Conservation (phyloP, 2,329 filamentous ascomycete genomes). For the Cryoendolithus antarcticus region DNA sequence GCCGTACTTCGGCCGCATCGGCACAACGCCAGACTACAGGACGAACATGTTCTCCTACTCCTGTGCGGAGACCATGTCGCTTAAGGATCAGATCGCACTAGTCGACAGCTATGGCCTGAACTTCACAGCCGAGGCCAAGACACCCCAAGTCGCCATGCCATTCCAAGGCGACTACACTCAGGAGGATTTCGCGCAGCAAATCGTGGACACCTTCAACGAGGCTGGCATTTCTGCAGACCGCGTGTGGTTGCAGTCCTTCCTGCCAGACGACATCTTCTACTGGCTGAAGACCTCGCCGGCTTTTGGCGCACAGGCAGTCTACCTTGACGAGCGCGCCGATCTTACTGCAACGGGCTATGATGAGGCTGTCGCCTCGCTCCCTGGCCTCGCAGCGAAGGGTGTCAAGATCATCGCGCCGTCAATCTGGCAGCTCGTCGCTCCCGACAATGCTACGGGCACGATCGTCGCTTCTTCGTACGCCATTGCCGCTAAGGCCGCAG, state of each 20-base stretch:
- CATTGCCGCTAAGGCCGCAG: conserved; percentile 44
- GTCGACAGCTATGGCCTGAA: conserved; percentile 39
- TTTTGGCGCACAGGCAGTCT: conserved; percentile 51
- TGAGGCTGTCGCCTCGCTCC: conserved; percentile 45
- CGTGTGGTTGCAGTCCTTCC: conserved; percentile 54
- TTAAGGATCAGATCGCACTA: conserved; percentile 50
- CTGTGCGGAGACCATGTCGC: conserved; percentile 49
- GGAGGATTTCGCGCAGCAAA: conserved; percentile 50
- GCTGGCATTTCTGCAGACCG: conserved; percentile 42
- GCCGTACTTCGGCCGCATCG: conserved; percentile 34
- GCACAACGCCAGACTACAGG: conserved; percentile 43
- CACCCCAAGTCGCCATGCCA: conserved; percentile 56
- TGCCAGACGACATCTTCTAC: conserved; percentile 42
- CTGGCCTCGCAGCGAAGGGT: conserved; percentile 43
- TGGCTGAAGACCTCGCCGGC: conserved; percentile 51
- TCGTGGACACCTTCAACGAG: conserved; percentile 47
- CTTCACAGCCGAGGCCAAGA: conserved; percentile 58
- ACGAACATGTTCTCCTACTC: conserved; percentile 51
- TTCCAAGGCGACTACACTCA: conserved; percentile 54
- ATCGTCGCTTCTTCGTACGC: conserved; percentile 56
- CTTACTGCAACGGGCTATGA: conserved; percentile 35
- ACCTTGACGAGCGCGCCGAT: conserved; percentile 52
- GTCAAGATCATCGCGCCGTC: conserved; percentile 53
- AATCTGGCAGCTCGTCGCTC: conserved; percentile 47
- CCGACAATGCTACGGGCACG: conserved; percentile 33